Percentiles rank a stretch among this genome's conserved stretches.
Conservation (phyloP, 2,329 filamentous ascomycete species). For the Fusarium tuaranense region DNA sequence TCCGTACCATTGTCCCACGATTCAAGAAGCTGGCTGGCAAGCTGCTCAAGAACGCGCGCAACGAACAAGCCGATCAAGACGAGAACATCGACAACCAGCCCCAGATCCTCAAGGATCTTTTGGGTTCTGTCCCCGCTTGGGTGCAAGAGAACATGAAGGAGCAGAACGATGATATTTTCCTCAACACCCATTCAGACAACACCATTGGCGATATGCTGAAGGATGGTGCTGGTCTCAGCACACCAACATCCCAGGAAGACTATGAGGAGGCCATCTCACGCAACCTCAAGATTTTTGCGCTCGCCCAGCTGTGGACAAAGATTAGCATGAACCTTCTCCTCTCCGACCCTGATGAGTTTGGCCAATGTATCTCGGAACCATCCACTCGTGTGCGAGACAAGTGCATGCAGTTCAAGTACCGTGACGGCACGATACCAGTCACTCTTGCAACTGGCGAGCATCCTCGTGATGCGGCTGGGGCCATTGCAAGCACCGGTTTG, state of each 20-base stretch:
- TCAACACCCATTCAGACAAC: neutral
- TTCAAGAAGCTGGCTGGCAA: neutral
- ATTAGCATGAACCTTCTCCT: neutral
- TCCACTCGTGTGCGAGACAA: neutral
- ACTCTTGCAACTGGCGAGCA: neutral
- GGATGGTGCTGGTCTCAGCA: neutral
- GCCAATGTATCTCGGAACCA: neutral
- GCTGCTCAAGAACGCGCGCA: neutral
- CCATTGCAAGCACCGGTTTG: neutral
- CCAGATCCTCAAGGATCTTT: neutral
- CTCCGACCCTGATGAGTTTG: neutral
- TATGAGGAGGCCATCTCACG: neutral
- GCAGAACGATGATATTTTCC: neutral
- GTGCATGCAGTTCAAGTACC: slow-evolving; percentile 1
- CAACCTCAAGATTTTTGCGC: neutral
- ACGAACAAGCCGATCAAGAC: neutral
- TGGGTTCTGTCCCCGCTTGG: neutral
- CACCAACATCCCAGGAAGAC: neutral
- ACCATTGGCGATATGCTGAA: neutral
- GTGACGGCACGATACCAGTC: neutral
- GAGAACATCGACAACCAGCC: neutral
- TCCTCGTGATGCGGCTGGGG: neutral
- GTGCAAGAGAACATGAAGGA: neutral
- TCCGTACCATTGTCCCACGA: neutral
- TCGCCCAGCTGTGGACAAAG: neutral